These are phyloP conservation scores for Fusarium anguioides DNA, from an alignment of 2,329 filamentous ascomycete species.

Conservation along the genomic window DNA sequence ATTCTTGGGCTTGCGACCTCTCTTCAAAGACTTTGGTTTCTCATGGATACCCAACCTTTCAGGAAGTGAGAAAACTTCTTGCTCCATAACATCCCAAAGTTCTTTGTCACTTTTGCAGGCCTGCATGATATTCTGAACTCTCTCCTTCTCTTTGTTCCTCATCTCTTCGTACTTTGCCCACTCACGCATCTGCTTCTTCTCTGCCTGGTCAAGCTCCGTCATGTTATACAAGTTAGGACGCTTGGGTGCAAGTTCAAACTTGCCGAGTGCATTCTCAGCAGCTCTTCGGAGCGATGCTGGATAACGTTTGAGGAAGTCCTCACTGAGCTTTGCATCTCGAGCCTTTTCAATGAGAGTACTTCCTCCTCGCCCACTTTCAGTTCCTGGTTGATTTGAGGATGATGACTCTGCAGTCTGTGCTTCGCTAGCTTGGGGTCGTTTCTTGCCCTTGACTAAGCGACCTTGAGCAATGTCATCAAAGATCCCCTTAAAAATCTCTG, in stretches of 20 bases:
- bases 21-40: not conserved
- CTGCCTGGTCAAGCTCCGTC: constrained; percentile 48
- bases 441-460: constrained; percentile 47
- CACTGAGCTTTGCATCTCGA: constrained; percentile 48
- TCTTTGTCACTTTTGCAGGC: constrained; percentile 69
- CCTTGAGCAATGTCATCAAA: constrained; percentile 57
- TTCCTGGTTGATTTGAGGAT: not conserved
- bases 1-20: constrained; percentile 24
- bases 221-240: constrained; percentile 41
- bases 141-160: constrained; percentile 59
- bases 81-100: constrained; percentile 74
- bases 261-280: constrained; percentile 53
- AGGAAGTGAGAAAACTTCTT: constrained; percentile 73
- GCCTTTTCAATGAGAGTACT: constrained; percentile 51
- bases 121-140: constrained; percentile 66
- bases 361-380: constrained; percentile 17
- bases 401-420: constrained; percentile 1
- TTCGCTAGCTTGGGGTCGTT: constrained; percentile 19
- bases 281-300: constrained; percentile 54
- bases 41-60: constrained; percentile 64
- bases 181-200: constrained; percentile 51
- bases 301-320: constrained; percentile 53
- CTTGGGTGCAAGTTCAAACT: constrained; percentile 51
- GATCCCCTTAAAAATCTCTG: constrained; percentile 69
- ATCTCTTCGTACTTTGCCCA: constrained; percentile 50